Evolutionary conservation across 2,329 filamentous ascomycete species (phyloP).

Genomic region (Ciborinia camelliae): DNA sequence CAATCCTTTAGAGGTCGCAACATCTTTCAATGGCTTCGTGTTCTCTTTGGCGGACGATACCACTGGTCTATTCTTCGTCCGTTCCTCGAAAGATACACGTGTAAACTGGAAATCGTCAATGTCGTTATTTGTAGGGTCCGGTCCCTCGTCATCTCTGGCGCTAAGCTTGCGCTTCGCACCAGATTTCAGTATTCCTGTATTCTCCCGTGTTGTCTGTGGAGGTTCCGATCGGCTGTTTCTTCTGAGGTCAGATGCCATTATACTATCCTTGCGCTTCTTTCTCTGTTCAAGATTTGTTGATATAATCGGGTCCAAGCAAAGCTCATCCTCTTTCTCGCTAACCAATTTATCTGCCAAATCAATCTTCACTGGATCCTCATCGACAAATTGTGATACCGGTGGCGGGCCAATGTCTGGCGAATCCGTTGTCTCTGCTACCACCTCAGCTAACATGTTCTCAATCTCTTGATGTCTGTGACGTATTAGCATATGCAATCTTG

Average conservation of each 20-base stretch:
- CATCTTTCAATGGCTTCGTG: constrained; percentile 21
- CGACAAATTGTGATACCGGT: constrained; percentile 56
- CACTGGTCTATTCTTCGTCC: constrained; percentile 20
- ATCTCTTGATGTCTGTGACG: constrained; percentile 34
- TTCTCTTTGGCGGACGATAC: constrained; percentile 16
- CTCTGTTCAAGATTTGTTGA: constrained; percentile 38
- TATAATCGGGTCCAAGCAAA: constrained; percentile 28
- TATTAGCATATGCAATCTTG: constrained; percentile 20
- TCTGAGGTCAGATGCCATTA: constrained; percentile 24
- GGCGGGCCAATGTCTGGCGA: constrained; percentile 68
- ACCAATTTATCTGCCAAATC: constrained; percentile 44
- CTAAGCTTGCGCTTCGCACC: constrained; percentile 58
- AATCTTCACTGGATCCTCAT: constrained; percentile 53
- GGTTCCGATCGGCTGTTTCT: constrained; percentile 20
- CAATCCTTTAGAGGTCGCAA: constrained; percentile 25
- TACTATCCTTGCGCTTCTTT: constrained; percentile 37
- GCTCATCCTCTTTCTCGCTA: constrained; percentile 23
- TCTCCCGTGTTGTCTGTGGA: constrained; percentile 21
- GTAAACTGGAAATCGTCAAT: constrained; percentile 33
- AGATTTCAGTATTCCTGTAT: constrained; percentile 41
- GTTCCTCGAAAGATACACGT: constrained; percentile 35
- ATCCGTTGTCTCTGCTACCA: constrained; percentile 44
- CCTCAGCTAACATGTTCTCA: constrained; percentile 28
- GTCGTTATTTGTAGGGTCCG: constrained; percentile 35
- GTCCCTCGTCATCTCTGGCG: constrained; percentile 52